phyloP scores from a whole-genome alignment of 768 basidiomycete species.

The Cystoderma amianthinum region DNA sequence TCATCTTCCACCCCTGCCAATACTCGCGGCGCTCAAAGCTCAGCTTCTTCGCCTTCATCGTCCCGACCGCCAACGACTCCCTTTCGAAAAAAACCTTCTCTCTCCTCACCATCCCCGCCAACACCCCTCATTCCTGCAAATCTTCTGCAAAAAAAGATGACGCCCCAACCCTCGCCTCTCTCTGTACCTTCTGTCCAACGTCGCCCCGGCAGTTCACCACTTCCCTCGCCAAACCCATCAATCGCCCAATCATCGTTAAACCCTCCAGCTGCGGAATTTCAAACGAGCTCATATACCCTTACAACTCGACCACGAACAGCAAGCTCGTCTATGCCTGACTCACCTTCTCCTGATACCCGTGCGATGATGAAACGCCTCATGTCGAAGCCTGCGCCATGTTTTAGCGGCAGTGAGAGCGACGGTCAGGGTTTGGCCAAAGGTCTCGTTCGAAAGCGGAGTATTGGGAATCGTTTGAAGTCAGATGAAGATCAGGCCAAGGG shows the following conservation, averaged over 20 bases:
- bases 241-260: conserved; percentile 1
- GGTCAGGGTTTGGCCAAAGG: neutral
- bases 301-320: neutral
- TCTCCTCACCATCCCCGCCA: conserved; percentile 11
- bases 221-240: conserved; percentile 1
- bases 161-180: neutral
- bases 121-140: conserved; percentile 10
- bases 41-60: neutral
- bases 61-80: neutral
- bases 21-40: too few species aligned
- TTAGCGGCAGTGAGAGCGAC: conserved; percentile 7
- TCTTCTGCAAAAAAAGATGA: conserved; percentile 1
- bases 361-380: conserved; percentile 27
- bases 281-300: neutral
- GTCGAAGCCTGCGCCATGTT: conserved; percentile 19
- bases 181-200: neutral
- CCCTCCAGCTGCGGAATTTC: conserved; percentile 1
- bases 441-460: neutral
- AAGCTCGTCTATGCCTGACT: conserved; percentile 4
- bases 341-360: conserved; percentile 6
- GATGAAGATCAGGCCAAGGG: neutral
- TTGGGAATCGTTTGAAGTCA: neutral
- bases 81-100: conserved; percentile 6
- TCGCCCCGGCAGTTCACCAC: neutral
- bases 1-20: neutral